A percentile compares a stretch with the other conserved stretches of the same genome.
Evolutionary conservation across 352 stramenopile species (phyloP).

Genomic region (Pythium phragmiticola): DNA sequence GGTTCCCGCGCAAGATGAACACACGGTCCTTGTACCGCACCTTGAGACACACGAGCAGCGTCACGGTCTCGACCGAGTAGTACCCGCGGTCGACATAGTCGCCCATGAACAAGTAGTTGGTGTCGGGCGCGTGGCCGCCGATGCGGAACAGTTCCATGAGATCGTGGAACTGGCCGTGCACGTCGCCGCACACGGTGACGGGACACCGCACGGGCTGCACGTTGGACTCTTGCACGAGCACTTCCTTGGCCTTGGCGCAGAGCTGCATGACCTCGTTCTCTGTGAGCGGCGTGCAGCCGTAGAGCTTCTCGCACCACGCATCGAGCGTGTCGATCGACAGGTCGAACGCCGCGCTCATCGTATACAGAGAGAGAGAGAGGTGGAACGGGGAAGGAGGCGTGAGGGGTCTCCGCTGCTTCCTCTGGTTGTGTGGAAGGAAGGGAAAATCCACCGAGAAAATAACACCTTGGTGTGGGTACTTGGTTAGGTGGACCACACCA

Average conservation of each 20-base stretch:
- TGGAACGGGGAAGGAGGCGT: background rate
- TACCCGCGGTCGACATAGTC: constrained; percentile 99
- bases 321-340: constrained; percentile 90
- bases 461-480: no score
- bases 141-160: constrained; percentile 78
- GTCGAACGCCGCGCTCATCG: constrained; percentile 69
- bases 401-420: constrained; percentile 8
- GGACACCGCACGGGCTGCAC: constrained; percentile 95
- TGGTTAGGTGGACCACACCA: background rate
- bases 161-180: constrained; percentile 68
- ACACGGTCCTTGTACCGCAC: constrained; percentile 93
- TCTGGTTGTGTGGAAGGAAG: background rate
- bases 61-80: constrained; percentile 93
- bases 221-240: constrained; percentile 97
- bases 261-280: constrained; percentile 96
- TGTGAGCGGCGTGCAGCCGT: constrained; percentile 92
- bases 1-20: constrained; percentile 90
- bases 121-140: constrained; percentile 85
- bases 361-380: constrained; percentile 17
- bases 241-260: constrained; percentile 94
- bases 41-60: constrained; percentile 92
- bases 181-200: constrained; percentile 94
- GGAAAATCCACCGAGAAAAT: constrained; percentile 8
- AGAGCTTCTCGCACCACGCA: constrained; percentile 93
- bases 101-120: constrained; percentile 99